Percentiles rank a stretch among this genome's conserved stretches.
phyloP scores from a whole-genome alignment of 345 rosid species.

The Kandelia obovata region DNA sequence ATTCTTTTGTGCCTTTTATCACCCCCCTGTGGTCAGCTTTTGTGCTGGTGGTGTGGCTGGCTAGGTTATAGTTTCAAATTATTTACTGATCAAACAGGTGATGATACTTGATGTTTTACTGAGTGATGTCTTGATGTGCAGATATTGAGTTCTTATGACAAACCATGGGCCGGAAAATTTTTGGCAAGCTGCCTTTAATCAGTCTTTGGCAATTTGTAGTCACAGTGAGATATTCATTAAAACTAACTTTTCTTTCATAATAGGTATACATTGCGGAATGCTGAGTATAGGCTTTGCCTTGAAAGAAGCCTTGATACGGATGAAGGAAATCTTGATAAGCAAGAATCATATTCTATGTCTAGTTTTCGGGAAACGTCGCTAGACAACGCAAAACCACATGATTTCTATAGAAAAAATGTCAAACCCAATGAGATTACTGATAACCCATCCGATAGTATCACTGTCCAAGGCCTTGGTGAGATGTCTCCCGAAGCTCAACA shows the following conservation, averaged over 20 bases:
- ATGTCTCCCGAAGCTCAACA: constrained; percentile 67
- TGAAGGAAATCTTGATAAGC: constrained; percentile 44
- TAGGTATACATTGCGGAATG: constrained; percentile 87
- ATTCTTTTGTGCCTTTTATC: neutral
- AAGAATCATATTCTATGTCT: constrained; percentile 30
- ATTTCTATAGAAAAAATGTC: constrained; percentile 27
- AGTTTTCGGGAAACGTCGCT: constrained; percentile 38
- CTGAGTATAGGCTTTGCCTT: constrained; percentile 90
- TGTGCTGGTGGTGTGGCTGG: neutral
- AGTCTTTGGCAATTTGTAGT: neutral
- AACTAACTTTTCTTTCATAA: constrained; percentile 19
- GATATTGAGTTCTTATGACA: no score
- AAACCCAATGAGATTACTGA: constrained; percentile 28
- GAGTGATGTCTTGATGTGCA: no score
- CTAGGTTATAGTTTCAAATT: no score
- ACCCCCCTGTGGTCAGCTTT: neutral
- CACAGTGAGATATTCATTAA: constrained; percentile 6
- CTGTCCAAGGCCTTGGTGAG: constrained; percentile 53
- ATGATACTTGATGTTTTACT: no score
- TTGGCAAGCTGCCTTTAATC: neutral
- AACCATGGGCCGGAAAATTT: neutral
- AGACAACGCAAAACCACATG: constrained; percentile 33
- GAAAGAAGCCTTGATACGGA: constrained; percentile 64
- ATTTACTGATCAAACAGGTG: no score
- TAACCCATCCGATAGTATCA: constrained; percentile 33